phyloP scores from a whole-genome alignment of 1,284 basidiomycete species.

The Earliella scabrosa region DNA sequence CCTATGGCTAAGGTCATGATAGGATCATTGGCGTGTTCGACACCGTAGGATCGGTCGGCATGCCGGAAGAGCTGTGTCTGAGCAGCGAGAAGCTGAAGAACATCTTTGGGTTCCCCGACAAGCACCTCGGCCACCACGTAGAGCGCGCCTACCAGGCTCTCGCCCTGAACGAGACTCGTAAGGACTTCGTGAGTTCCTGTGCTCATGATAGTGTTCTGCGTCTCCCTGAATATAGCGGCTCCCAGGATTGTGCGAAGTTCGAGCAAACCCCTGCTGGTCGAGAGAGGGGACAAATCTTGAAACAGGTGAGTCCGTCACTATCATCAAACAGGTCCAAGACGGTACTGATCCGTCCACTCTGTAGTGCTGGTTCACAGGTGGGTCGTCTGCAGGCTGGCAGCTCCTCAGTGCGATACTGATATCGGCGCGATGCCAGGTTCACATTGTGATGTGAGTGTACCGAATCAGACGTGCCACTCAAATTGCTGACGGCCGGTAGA shows the following conservation, averaged over 20 bases:
- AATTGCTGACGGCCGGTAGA: conserved; percentile 40
- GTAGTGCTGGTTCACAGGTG: conserved; percentile 73
- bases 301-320: conserved; percentile 49
- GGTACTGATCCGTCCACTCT: background rate
- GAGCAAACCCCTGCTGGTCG: conserved; percentile 57
- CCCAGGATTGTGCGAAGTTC: conserved; percentile 64
- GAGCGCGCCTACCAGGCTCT: conserved; percentile 68
- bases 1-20: background rate
- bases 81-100: conserved; percentile 43
- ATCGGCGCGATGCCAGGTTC: conserved; percentile 13
- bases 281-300: conserved; percentile 59
- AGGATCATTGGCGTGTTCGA: conserved; percentile 77
- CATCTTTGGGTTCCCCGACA: conserved; percentile 69
- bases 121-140: conserved; percentile 61
- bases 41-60: conserved; percentile 69
- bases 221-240: background rate
- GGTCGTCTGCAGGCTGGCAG: conserved; percentile 15
- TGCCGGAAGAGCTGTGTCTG: conserved; percentile 64
- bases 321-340: background rate
- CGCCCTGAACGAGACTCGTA: conserved; percentile 65
- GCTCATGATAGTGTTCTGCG: background rate
- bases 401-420: background rate
- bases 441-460: conserved; percentile 17
- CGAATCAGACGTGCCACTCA: background rate
- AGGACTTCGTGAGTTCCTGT: conserved; percentile 62